Evolutionary conservation across 2,329 filamentous ascomycete genomes (phyloP), one percentile per base, ranked within the genome.

Genomic region (Colletotrichum sidae): DNA sequence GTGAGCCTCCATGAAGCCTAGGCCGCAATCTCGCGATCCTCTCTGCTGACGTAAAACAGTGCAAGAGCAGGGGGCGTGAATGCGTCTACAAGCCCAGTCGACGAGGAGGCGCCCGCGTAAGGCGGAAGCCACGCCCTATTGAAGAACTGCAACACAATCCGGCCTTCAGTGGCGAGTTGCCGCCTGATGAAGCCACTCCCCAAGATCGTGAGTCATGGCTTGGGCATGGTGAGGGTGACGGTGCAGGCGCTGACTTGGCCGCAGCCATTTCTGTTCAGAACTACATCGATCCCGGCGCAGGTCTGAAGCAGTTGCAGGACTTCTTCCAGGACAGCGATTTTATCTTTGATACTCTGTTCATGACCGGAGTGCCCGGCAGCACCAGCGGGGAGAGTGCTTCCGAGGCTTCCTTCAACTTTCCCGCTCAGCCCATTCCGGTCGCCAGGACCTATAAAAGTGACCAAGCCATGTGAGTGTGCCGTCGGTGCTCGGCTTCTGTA

Each of bases 271-370:
- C 75, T 4, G 61, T 81, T 44, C 74, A 79, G 59, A 76, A 76
- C 35, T 81, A 79, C 60, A 80, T 82, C 68, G 79, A 80, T 9
- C 81, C 83, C 2, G 82, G 83, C 2, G 83, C 81, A 7, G 83
- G 81, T 6, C 75, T 85, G 50, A 81, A 78, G 60, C 76, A 80
- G 57, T 73, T 84, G 7, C 80, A 79, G 25, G 81, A 82, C 67
- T 75, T 78, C 34, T 77, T 80, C 39, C 78, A 78, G 54, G 81
- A 84, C 66, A 83, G 81, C 67, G 81, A 83, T 69, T 79, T 79
- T 38, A 81, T 83, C 50, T 83, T 82, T 64, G 81, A 83, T 67
- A 78, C 77, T 58, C 71, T 82, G 44, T 81, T 82, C 64, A 71
- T 73, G 60, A 56, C 61, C 15, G 57, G 57, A n/a, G 67, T 73